These are phyloP conservation scores for Phytophthora ohioensis DNA, from an alignment of 352 stramenopile species.

Conservation along the genomic window DNA sequence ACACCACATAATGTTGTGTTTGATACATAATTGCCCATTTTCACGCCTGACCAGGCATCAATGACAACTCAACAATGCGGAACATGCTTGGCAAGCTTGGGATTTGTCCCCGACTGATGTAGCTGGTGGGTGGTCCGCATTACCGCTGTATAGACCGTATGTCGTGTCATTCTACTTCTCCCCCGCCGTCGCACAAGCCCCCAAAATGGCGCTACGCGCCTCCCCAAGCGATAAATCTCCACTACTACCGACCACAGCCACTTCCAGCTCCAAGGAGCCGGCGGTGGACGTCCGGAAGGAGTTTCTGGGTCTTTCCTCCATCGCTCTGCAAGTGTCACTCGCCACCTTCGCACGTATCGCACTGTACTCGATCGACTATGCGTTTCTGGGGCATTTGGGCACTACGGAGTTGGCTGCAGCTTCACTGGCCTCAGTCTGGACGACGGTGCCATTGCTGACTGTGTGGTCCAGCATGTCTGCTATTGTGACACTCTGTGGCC, in stretches of 20 bases:
- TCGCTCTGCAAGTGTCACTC: conserved; percentile 77
- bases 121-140: conserved; percentile 1
- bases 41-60: conserved; percentile 22
- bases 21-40: conserved; percentile 15
- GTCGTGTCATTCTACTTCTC: conserved; percentile 20
- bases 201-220: conserved; percentile 28
- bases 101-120: conserved; percentile 21
- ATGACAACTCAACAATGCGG: conserved; percentile 6
- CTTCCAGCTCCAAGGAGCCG: conserved; percentile 26
- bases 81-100: conserved; percentile 6
- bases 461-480: conserved; percentile 76
- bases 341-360: conserved; percentile 76
- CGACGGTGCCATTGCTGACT: conserved; percentile 62
- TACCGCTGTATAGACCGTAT: not conserved
- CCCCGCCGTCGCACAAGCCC: conserved; percentile 10
- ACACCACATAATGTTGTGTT: no score
- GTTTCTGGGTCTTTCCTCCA: conserved; percentile 63
- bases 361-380: conserved; percentile 79
- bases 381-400: conserved; percentile 77
- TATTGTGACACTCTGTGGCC: conserved; percentile 77
- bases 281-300: conserved; percentile 54
- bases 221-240: conserved; percentile 28
- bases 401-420: conserved; percentile 70
- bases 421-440: conserved; percentile 78
- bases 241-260: conserved; percentile 25